Base-by-base conservation (phyloP, 78 protist genomes). In the Isochrysis galbana region DNA sequence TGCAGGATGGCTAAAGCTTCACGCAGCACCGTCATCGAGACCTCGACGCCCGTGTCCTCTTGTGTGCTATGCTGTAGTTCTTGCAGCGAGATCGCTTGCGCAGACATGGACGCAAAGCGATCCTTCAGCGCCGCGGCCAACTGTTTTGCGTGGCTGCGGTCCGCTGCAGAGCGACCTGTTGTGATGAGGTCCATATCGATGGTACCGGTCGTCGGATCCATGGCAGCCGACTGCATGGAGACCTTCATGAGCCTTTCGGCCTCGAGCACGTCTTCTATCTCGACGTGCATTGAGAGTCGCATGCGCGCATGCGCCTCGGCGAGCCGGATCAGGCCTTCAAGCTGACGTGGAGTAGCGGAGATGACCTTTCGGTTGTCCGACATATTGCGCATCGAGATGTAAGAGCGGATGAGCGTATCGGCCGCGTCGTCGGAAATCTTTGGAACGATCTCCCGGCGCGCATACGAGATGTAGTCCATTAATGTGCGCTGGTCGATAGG, bases 281-380 rank as follows among this genome's bases (percentile, higher is more conserved):
- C 96, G n/a, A 99, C 99, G 25, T 36, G 32, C 42, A 26, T n/a
- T 26, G 54, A 0, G 44, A 94, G 87, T 0, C 51, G 94, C 70
- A 94, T 74, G 23, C 93, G 87, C 34, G 67, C 67, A 41, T 83
- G 89, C 46, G 83, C 41, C 42, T 5, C 36, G 29, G 70, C 25
- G 23, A 86, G 90, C 5, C 99, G 98, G 48, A 99, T 96, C 39
- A 99, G 91, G 21, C 98, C 95, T 94, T 99, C 99, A 41, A 99
- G 96, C 95, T 99, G 99, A 17, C 99, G 93, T 26, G 99, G 98
- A 19, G 99, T 98, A 1, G 99, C 99, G 19, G 99, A 83, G 46
- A 97, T 95, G 41, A 93, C 94, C 69, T 70, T 83, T 25, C 69
- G 70, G 97, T 93, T 45, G 78, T 42, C 17, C 38, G 0, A 54